Conservation (phyloP, 306 rosid species). For the Casuarina glauca region DNA sequence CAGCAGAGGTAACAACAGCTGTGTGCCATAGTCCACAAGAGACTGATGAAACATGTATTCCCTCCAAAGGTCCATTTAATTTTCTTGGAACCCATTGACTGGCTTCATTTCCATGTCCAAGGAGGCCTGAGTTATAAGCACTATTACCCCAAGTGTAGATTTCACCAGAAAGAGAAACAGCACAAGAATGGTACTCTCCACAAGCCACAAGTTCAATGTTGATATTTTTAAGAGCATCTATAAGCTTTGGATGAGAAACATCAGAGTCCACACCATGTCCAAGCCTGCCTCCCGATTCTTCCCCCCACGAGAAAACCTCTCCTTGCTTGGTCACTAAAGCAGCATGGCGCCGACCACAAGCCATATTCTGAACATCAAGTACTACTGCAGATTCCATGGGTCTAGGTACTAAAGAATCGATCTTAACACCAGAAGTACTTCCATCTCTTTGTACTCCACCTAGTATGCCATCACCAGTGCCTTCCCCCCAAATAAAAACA, state of each 20-base stretch:
- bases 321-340: slow-evolving; percentile 98
- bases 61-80: slow-evolving; percentile 93
- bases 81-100: slow-evolving; percentile 98
- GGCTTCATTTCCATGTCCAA: slow-evolving; percentile 96
- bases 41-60: slow-evolving; percentile 87
- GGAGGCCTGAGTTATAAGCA: slow-evolving; percentile 80
- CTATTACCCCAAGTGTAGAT: slow-evolving; percentile 98
- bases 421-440: slow-evolving; percentile 55
- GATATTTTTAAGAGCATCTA: slow-evolving; percentile 75
- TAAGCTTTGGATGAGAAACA: slow-evolving; percentile 88
- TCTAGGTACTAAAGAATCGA: slow-evolving; percentile 88
- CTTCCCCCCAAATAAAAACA: slow-evolving; percentile 97
- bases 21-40: slow-evolving; percentile 99
- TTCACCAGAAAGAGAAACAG: slow-evolving; percentile 96
- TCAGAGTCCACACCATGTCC: slow-evolving; percentile 99
- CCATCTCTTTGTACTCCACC: slow-evolving; percentile 97
- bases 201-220: slow-evolving; percentile 96
- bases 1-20: slow-evolving; percentile 94
- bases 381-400: slow-evolving; percentile 94
- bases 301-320: slow-evolving; percentile 97
- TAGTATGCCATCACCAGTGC: slow-evolving; percentile 90
- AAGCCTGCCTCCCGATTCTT: slow-evolving; percentile 95
- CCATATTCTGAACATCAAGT: slow-evolving; percentile 93
- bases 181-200: slow-evolving; percentile 98
- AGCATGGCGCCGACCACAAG: slow-evolving; percentile 93